Base-by-base conservation (phyloP, 257 asterid species). In the Linaria vulgaris region DNA sequence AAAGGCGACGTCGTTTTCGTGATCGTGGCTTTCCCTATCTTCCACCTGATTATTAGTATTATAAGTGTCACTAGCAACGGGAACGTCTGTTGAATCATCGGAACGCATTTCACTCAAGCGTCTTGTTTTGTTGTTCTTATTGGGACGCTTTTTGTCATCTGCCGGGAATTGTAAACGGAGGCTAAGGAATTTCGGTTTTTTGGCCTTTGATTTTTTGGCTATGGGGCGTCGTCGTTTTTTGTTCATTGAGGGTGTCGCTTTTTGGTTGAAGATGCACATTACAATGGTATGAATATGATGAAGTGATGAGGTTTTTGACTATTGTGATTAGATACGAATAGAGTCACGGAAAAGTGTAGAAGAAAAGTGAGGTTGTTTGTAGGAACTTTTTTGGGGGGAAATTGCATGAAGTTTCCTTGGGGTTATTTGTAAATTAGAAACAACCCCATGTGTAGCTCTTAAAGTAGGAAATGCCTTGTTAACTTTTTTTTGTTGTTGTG, bases 121-220 rank as follows among this genome's bases (percentile, higher is more conserved):
- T 8, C 45, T 74, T 31, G 56, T 6, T 51, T 73, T 74, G 0
- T 14, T 41, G 6, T 51, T n/a, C n/a, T n/a, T 27, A 27, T 6
- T 2, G 6, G 4, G 3, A 27, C 34, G 34, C 34, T 27, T 27
- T 27, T 27, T 3, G 6, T 77, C 79, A 5, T 77, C 64, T 5
- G 81, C 69, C 13, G 94, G 84, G 9, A 85, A 69, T 70, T 80
- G 83, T n/a, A 70, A 86, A 54, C 91, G 77, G 57, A 91, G 88
- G 77, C 98, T 91, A 55, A 88, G 87, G 69, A 77, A 85, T 61
- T 88, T 91, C 31, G 88, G 89, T 48, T 80, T 91, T 51, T 68
- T 78, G 8, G 83, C 59, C 76, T 69, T 64, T 30, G 80, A 55
- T 66, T 63, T 83, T 41, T 66, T 66, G 34, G 67, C 39, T 61